These are phyloP conservation scores for Sporothrix schenckii DNA, from an alignment of 2,329 filamentous ascomycete species.

Conservation along the genomic window DNA sequence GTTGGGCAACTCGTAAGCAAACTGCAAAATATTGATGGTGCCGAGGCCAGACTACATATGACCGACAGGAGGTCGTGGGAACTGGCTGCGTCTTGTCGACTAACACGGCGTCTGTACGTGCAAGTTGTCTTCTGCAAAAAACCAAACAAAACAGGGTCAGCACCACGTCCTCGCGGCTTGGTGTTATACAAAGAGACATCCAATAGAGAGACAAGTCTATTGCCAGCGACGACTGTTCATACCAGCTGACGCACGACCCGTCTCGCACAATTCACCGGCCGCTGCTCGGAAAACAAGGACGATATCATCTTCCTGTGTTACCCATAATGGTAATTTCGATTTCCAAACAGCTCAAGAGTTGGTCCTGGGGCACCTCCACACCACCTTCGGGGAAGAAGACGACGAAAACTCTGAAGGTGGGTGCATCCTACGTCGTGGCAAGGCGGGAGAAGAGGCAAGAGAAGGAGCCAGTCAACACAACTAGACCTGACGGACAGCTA, in stretches of 20 bases:
- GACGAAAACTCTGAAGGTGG: slow-evolving; percentile 9
- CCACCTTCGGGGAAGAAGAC: slow-evolving; percentile 12
- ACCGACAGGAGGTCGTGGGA: not conserved
- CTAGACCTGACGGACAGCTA: not conserved
- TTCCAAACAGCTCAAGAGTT: not conserved
- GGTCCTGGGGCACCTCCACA: slow-evolving; percentile 9
- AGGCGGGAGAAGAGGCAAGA: not conserved
- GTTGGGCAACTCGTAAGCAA: not conserved
- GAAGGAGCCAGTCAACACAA: too few species aligned
- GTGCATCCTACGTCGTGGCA: slow-evolving; percentile 19
- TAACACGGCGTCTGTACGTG: not conserved
- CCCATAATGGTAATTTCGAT: not conserved
- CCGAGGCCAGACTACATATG: not conserved
- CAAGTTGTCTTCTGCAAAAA: not conserved
- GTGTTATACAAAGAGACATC: not conserved
- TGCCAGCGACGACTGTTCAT: not conserved
- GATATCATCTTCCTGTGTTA: not conserved
- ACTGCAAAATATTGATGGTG: not conserved
- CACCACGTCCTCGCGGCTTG: not conserved
- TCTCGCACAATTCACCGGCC: slow-evolving; percentile 14
- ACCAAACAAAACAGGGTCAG: not conserved
- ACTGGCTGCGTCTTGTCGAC: not conserved
- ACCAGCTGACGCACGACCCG: slow-evolving; percentile 12
- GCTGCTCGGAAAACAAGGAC: not conserved
- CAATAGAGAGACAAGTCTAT: not conserved